Evolutionary conservation across 129 eudicot species (phyloP), one percentile per base, ranked within the genome.

Genomic region (Centaurea solstitialis): DNA sequence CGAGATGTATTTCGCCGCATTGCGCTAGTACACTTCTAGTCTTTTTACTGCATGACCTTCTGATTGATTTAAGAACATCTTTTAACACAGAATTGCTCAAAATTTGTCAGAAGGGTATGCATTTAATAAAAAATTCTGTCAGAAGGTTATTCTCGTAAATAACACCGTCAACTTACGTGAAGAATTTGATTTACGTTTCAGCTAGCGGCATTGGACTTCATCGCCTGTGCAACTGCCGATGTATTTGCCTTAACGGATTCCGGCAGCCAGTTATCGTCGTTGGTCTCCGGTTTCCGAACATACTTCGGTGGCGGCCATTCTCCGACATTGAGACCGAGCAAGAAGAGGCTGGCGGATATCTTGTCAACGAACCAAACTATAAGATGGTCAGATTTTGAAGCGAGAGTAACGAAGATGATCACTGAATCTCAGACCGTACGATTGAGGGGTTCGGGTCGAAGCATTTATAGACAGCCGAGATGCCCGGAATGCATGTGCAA

Each of bases 201-300:
- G 99, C 86, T 95, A 79, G 98, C 99, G 33, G 98, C 99, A 22
- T 74, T 95, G 80, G 99, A 92, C 87, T 92, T 92, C 77, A 95
- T 95, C 18, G 97, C 94, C 0, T 90, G 98, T 82, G 93, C 97
- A 10, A 87, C 90, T 81, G 84, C 99, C 30, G 97, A 92, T 85
- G 94, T 93, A 18, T 93, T 95, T 85, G 93, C 99, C 66, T 88
- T 92, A 80, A 95, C 99, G 10, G 99, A 95, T 79, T 89, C 99
- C 1, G 98, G 99, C 21, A 93, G 98, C 84, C 94, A 93, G 81
- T 82, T 93, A 39, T 95, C 98, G 33, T 92, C 98, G 26, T 43
- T 93, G 18, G 99, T 91, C 59, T 91, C 97, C 7, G 99, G 99
- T 69, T 88, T 86, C 77, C 82, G 99, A 67, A 91, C 91, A 33